These are phyloP conservation scores for Otatea glauca DNA, from an alignment of 176 grass and related monocot genomes.

Conservation along the genomic window DNA sequence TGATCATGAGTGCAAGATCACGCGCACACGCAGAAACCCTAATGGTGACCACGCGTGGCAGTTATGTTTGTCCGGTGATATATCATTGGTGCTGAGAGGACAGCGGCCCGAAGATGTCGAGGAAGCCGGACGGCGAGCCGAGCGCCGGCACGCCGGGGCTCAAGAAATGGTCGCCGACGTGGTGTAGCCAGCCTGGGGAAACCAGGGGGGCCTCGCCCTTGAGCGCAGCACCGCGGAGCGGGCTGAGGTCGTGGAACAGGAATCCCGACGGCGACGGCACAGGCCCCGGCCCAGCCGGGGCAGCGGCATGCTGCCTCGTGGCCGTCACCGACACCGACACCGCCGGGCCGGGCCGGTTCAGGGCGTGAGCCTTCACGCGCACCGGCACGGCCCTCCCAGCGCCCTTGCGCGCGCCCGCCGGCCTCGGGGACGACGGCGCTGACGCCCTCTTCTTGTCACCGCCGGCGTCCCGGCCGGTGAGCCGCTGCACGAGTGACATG, in stretches of 20 bases:
- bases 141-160: slow-evolving; percentile 41
- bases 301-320: slow-evolving; percentile 28
- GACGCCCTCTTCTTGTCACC: slow-evolving; percentile 29
- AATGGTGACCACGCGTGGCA: not conserved
- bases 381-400: slow-evolving; percentile 38
- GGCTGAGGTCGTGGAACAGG: slow-evolving; percentile 73
- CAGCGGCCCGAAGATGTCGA: slow-evolving; percentile 72
- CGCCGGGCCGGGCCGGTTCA: slow-evolving; percentile 49
- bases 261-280: slow-evolving; percentile 49
- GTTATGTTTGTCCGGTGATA: slow-evolving; percentile 6
- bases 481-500: slow-evolving; percentile 85
- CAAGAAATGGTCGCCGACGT: slow-evolving; percentile 62
- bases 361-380: slow-evolving; percentile 71
- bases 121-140: slow-evolving; percentile 63
- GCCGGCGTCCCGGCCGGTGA: slow-evolving; percentile 63
- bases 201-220: slow-evolving; percentile 58
- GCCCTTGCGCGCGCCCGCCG: not conserved
- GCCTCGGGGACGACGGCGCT: slow-evolving; percentile 21
- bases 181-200: slow-evolving; percentile 67
- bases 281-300: slow-evolving; percentile 22
- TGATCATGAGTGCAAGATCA: not conserved
- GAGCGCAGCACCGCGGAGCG: slow-evolving; percentile 53
- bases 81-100: slow-evolving; percentile 58
- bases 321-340: slow-evolving; percentile 61
- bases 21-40: slow-evolving; percentile 28